These are phyloP conservation scores for Cutaneotrichosporon sp. DNA, from an alignment of 1,284 basidiomycete species.

Conservation along the genomic window DNA sequence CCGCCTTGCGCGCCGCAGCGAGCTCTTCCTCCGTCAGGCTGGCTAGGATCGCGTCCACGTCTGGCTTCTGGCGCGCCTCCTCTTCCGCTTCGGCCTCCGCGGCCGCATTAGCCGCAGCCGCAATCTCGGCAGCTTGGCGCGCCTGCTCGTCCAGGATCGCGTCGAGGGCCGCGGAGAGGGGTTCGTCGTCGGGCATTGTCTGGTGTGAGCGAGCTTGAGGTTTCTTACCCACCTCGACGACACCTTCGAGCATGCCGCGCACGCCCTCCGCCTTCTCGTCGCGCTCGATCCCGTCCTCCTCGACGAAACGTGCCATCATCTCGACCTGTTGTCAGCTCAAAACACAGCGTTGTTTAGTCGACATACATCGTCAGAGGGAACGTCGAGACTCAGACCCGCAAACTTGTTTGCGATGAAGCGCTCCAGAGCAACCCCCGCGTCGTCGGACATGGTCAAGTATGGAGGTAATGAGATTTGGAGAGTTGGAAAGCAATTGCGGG, in stretches of 20 bases:
- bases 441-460: not conserved
- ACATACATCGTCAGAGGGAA: constrained; percentile 43
- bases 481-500: too few relatives aligned
- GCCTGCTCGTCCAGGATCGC: constrained; percentile 36
- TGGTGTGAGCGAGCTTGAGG: not conserved
- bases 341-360: not conserved
- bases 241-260: constrained; percentile 45
- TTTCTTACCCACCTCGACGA: constrained; percentile 30
- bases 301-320: constrained; percentile 47
- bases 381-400: constrained; percentile 24
- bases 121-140: constrained; percentile 20
- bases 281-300: constrained; percentile 46
- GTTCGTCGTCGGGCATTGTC: constrained; percentile 10
- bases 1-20: constrained; percentile 33
- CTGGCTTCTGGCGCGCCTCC: constrained; percentile 7
- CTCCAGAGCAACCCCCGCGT: constrained; percentile 36
- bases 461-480: too few relatives aligned
- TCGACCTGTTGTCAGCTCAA: constrained; percentile 30
- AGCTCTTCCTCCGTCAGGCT: constrained; percentile 42
- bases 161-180: constrained; percentile 31
- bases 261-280: constrained; percentile 49
- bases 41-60: constrained; percentile 28
- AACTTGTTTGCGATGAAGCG: constrained; percentile 36
- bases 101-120: constrained; percentile 20
- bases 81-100: constrained; percentile 9